Conservation (phyloP, 164 flowering plant species). For the Piper longum region DNA sequence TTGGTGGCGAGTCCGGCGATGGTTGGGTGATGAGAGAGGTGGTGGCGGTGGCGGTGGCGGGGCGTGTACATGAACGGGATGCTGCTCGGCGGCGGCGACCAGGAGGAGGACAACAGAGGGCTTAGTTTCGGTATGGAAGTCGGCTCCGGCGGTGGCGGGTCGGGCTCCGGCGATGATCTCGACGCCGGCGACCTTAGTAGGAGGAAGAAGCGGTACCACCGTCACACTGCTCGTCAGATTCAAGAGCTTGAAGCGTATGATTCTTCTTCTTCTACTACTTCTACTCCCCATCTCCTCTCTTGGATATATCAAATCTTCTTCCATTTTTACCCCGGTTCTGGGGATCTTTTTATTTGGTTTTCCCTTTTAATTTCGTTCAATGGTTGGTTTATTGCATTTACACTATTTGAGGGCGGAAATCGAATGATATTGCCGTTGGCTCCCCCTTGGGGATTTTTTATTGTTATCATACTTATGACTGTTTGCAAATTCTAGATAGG, state of each 20-base stretch:
- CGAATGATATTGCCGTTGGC: too few species aligned
- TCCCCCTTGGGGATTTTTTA: too few species aligned
- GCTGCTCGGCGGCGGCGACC: slow-evolving; percentile 5
- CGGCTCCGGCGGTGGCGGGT: slow-evolving; percentile 19
- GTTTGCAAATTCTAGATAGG: too few species aligned
- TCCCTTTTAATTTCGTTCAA: neutral
- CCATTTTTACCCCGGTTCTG: neutral
- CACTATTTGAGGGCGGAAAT: too few species aligned
- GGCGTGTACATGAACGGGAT: slow-evolving; percentile 7
- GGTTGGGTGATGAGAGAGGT: neutral
- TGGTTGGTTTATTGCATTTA: too few species aligned
- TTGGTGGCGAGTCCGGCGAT: neutral
- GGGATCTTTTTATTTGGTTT: neutral
- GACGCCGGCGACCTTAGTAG: slow-evolving; percentile 32
- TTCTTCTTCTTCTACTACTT: too few species aligned
- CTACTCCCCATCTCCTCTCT: too few species aligned
- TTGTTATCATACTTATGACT: too few species aligned
- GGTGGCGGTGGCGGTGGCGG: neutral
- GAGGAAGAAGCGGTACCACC: slow-evolving; percentile 68
- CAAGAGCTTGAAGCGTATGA: slow-evolving; percentile 58
- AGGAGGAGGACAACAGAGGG: slow-evolving; percentile 1
- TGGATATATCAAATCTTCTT: neutral
- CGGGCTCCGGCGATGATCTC: slow-evolving; percentile 31
- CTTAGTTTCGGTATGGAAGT: slow-evolving; percentile 3
- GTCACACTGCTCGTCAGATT: slow-evolving; percentile 77